Evolutionary conservation across 306 rosid genomes (phyloP), one percentile per base, ranked within the genome.

Genomic region (Rubus parviflorus): DNA sequence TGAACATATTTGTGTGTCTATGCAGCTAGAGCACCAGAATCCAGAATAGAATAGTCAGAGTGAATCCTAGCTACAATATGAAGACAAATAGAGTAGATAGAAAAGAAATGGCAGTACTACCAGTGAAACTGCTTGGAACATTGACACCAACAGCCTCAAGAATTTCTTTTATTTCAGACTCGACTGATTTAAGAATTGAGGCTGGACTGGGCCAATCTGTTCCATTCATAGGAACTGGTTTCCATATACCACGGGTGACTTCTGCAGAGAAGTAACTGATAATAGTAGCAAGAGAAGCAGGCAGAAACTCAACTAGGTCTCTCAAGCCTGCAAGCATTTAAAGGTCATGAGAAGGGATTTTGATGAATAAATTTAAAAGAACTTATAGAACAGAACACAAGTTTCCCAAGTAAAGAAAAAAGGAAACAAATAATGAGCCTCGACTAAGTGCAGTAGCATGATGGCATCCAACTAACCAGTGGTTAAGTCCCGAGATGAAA

Each of bases 171-270:
- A 90, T 85, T 82, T 92, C 93, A 51, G 88, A 84, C 77, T 88
- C 92, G 49, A 92, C 79, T 7, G 85, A 77, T 67, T 47, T 87
- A 78, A 92, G 88, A 80, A 80, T 81, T 56, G 87, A 89, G 10
- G 93, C 92, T 71, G 96, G 97, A 86, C 96, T 92, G 40, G 97
- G 97, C 97, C 97, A 92, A 70, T 92, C 97, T 38, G 60, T 84
- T 90, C 96, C 97, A 85, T 92, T 92, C 97, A 92, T 92, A 47
- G 86, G 82, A 82, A 86, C 97, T 41, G 78, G 83, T 80, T 90
- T 92, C 97, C 97, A 92, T 75, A 92, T 86, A 54, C 97, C 97
- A 37, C 92, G 88, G 56, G 92, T 90, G 71, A 90, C 85, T 88
- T 92, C 97, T 76, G 96, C 89, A 49, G 93, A 77, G 87, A 92